A percentile compares a stretch with the other conserved stretches of the same genome.
phyloP scores from a whole-genome alignment of 2,329 filamentous ascomycete genomes.

The Aspergillus persii region DNA sequence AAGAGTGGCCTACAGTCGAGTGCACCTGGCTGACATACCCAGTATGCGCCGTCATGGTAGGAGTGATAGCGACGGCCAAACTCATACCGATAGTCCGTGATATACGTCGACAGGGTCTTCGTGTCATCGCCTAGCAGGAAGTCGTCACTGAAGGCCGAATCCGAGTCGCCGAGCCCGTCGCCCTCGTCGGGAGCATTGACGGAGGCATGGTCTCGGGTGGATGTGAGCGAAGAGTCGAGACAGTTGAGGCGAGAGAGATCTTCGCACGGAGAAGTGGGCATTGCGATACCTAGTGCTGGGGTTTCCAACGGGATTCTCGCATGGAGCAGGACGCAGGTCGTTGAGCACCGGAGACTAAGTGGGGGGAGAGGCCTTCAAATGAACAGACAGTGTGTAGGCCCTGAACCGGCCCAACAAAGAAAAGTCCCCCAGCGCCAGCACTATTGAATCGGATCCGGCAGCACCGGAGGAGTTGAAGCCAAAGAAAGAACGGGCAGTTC shows the following conservation, averaged over 20 bases:
- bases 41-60: conserved; percentile 28
- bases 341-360: background rate
- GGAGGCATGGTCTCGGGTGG: background rate
- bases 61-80: conserved; percentile 33
- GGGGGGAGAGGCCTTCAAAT: background rate
- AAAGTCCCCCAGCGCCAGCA: background rate
- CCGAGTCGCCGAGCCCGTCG: background rate
- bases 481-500: too few species aligned
- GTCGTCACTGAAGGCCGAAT: conserved; percentile 16
- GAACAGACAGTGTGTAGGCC: background rate
- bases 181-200: background rate
- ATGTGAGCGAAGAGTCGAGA: background rate
- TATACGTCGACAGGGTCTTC: conserved; percentile 19
- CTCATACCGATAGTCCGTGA: conserved; percentile 28
- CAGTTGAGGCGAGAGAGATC: background rate
- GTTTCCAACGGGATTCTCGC: background rate
- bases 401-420: background rate
- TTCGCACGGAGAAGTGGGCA: background rate
- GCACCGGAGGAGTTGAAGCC: too few species aligned
- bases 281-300: background rate
- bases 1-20: background rate
- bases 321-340: background rate
- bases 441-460: too few species aligned
- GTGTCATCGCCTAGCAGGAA: conserved; percentile 23
- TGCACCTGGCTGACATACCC: background rate